Evolutionary conservation across 208 protist species (phyloP), one percentile per base, ranked within the genome.

Genomic region (Leishmania mexicana): DNA sequence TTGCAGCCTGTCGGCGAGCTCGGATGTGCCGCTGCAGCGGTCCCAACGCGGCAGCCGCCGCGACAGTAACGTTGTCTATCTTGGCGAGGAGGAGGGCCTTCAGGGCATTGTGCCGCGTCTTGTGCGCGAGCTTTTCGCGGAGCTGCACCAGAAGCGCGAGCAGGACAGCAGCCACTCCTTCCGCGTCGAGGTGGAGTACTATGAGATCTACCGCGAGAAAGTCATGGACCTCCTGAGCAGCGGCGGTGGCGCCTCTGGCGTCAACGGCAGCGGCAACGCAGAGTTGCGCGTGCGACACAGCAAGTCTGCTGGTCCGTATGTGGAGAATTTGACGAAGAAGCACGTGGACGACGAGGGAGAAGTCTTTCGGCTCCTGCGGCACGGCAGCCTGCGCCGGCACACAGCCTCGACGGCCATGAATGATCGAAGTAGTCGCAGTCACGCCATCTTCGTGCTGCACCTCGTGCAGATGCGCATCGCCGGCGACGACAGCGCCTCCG

Each of bases 161-260:
- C 79, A 83, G 4, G 89, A 98, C 83, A 87, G 78, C 74, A 89
- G 92, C 28, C 90, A 92, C 81, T 96, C 95, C 7, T 98, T 93
- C 83, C 87, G 90, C 15, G 90, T 97, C 17, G 91, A 95, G 80
- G 71, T 96, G 81, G 85, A 92, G 74, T 97, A 95, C 88, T 96
- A 92, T 82, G 96, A 98, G 80, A 98, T 98, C 60, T 98, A 97
- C 85, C 97, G 97, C 28, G 95, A 98, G 83, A 94, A 95, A 78
- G 94, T 97, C 35, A 90, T 93, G 81, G 94, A 98, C 84, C 88
- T 98, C 24, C 83, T 93, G 49, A 64, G 76, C 71, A 83, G 64
- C 65, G 64, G 77, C 49, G n/a, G 45, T 40, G 74, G 51, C 42
- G 42, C 53, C 53, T 11, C 53, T 24, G 53, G 53, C 17, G 62